A percentile compares a stretch with the other conserved stretches of the same genome.
Conservation (phyloP, 202 grass and related monocot genomes). For the Schoenoplectus tabernaemontani region DNA sequence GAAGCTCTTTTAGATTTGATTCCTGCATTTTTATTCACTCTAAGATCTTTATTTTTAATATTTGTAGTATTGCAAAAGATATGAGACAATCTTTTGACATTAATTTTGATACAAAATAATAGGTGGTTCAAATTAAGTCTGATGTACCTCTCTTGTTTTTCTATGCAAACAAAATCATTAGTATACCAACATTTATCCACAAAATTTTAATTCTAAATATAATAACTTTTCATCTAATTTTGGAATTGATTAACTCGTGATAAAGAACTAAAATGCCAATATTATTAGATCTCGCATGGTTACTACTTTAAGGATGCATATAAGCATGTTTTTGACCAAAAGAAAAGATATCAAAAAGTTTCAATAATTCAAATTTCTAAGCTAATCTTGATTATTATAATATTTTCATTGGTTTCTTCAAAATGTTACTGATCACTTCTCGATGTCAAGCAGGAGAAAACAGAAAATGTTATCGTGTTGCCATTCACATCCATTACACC, state of each 20-base stretch:
- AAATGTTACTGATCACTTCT: not conserved
- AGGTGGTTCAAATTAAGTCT: not conserved
- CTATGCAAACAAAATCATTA: too few species aligned
- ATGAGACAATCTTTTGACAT: not conserved
- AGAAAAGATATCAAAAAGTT: too few species aligned
- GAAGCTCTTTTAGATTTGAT: not conserved
- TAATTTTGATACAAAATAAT: not conserved
- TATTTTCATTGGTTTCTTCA: not conserved
- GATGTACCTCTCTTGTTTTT: not conserved
- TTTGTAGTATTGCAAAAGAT: not conserved
- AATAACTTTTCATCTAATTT: too few species aligned
- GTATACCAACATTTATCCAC: too few species aligned
- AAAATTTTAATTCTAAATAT: too few species aligned
- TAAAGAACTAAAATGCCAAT: too few species aligned
- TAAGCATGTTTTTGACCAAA: too few species aligned
- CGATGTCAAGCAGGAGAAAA: constrained; percentile 15
- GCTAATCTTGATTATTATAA: not conserved
- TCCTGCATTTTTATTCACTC: not conserved
- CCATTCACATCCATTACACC: constrained; percentile 31
- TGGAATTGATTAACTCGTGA: too few species aligned
- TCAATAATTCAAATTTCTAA: not conserved
- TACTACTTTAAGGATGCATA: too few species aligned
- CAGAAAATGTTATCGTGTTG: constrained; percentile 12
- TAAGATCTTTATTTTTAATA: not conserved
- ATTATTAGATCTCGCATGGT: too few species aligned